These are phyloP conservation scores for Apophysomyces elegans DNA, from an alignment of 371 early-diverging fungal species.

Conservation along the genomic window DNA sequence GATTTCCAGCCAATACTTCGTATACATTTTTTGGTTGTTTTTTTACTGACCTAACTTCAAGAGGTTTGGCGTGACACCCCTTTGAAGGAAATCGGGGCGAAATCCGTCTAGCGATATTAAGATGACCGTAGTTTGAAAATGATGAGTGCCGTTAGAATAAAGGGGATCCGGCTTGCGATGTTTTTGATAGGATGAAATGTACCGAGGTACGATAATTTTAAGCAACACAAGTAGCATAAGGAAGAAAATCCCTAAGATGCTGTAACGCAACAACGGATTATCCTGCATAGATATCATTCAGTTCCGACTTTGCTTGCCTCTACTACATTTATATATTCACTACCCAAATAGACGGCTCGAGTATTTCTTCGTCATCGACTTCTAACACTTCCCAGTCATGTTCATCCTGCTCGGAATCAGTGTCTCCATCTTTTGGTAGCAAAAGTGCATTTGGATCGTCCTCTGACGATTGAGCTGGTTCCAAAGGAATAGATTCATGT, in stretches of 20 bases:
- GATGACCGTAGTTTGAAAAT: conserved; percentile 74
- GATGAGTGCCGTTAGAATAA: conserved; percentile 67
- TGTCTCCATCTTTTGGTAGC: conserved; percentile 5
- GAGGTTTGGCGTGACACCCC: conserved; percentile 74
- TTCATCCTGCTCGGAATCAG: background rate
- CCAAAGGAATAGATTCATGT: background rate
- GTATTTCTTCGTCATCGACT: background rate
- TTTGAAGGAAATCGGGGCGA: conserved; percentile 77
- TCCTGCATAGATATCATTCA: conserved; percentile 6
- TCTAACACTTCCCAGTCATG: conserved; percentile 2
- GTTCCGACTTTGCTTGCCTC: background rate
- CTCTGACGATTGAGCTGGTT: background rate
- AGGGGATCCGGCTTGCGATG: conserved; percentile 19
- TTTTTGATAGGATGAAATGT: background rate
- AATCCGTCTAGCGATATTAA: conserved; percentile 90
- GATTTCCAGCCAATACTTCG: no score
- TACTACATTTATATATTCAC: background rate
- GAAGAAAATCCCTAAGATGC: conserved; percentile 4
- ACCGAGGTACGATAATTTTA: background rate
- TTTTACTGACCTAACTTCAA: conserved; percentile 51
- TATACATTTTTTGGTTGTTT: background rate
- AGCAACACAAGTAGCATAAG: conserved; percentile 10
- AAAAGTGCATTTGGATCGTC: background rate
- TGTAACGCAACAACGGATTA: conserved; percentile 18
- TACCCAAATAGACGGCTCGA: conserved; percentile 5